These are phyloP conservation scores for Venturia carpophila DNA, from an alignment of 2,329 filamentous ascomycete species.

Conservation along the genomic window DNA sequence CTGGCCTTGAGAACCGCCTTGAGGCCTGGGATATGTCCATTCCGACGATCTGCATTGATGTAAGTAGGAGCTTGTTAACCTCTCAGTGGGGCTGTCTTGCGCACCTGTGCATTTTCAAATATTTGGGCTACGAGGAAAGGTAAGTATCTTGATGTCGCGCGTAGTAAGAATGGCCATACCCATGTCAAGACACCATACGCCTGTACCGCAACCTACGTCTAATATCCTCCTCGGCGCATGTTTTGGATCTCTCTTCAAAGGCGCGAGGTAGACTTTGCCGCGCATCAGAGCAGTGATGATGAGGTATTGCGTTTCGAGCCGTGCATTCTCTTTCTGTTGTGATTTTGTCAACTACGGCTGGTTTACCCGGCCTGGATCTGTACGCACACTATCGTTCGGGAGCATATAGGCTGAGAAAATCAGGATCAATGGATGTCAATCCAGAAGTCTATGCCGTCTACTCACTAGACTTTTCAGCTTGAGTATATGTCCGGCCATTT, in stretches of 20 bases:
- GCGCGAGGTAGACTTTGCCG: constrained; percentile 32
- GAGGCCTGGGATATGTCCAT: constrained; percentile 33
- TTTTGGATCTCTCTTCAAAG: constrained; percentile 23
- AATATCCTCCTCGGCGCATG: constrained; percentile 31
- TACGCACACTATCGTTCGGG: constrained; percentile 22
- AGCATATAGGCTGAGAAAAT: constrained; percentile 21
- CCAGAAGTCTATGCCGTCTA: not conserved
- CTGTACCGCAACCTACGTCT: constrained; percentile 37
- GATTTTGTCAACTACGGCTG: not conserved
- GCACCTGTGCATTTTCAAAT: constrained; percentile 29
- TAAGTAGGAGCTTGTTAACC: not conserved
- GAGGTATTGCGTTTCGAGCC: constrained; percentile 33
- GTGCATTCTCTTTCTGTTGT: constrained; percentile 31
- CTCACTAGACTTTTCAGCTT: constrained; percentile 19
- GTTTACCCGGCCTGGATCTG: not conserved
- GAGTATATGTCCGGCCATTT: constrained; percentile 22
- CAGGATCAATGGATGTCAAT: not conserved
- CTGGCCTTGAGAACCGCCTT: constrained; percentile 49
- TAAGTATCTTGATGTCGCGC: not conserved
- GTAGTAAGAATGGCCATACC: constrained; percentile 25
- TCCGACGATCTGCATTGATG: constrained; percentile 31
- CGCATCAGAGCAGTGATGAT: constrained; percentile 33
- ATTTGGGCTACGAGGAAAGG: constrained; percentile 25
- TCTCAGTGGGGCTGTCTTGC: constrained; percentile 20
- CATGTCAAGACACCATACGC: constrained; percentile 37